phyloP scores from a whole-genome alignment of 2,329 filamentous ascomycete genomes.

The Celoporthe dispersa region DNA sequence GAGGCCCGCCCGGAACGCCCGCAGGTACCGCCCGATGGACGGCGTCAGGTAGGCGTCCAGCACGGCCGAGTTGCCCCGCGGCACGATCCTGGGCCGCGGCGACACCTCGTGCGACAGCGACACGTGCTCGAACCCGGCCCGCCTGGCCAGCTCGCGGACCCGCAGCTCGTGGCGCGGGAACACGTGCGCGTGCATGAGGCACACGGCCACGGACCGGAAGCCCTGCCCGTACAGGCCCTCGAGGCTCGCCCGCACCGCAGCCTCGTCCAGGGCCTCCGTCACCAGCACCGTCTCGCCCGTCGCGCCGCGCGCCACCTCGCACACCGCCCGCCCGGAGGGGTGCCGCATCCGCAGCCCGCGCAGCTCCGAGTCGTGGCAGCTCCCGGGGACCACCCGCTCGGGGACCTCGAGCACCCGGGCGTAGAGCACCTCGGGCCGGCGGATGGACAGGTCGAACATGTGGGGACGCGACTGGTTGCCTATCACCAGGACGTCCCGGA shows the following conservation, averaged over 20 bases:
- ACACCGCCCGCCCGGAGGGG: not conserved
- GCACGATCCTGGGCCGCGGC: constrained; percentile 79
- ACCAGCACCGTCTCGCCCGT: constrained; percentile 38
- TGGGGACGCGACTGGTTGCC: constrained; percentile 69
- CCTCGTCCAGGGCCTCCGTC: constrained; percentile 33
- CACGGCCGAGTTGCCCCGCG: constrained; percentile 71
- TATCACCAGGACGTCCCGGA: constrained; percentile 69
- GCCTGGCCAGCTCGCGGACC: constrained; percentile 71
- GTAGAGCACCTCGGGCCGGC: constrained; percentile 66
- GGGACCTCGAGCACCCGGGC: constrained; percentile 54
- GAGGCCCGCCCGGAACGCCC: constrained; percentile 76
- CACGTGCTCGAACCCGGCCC: constrained; percentile 80
- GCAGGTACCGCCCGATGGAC: constrained; percentile 70
- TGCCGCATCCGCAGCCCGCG: constrained; percentile 10
- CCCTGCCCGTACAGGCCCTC: constrained; percentile 46
- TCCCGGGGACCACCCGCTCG: constrained; percentile 15
- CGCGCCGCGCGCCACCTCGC: constrained; percentile 28
- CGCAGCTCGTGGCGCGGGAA: constrained; percentile 50
- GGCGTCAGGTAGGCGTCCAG: constrained; percentile 77
- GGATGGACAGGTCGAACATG: constrained; percentile 69
- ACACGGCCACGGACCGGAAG: constrained; percentile 41
- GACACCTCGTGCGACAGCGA: constrained; percentile 76
- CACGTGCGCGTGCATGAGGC: constrained; percentile 40
- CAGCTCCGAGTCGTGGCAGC: constrained; percentile 17
- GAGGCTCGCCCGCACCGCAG: constrained; percentile 28